Evolutionary conservation across 2,329 filamentous ascomycete genomes (phyloP), one percentile per base, ranked within the genome.

Genomic region (Hypocrella siamensis): DNA sequence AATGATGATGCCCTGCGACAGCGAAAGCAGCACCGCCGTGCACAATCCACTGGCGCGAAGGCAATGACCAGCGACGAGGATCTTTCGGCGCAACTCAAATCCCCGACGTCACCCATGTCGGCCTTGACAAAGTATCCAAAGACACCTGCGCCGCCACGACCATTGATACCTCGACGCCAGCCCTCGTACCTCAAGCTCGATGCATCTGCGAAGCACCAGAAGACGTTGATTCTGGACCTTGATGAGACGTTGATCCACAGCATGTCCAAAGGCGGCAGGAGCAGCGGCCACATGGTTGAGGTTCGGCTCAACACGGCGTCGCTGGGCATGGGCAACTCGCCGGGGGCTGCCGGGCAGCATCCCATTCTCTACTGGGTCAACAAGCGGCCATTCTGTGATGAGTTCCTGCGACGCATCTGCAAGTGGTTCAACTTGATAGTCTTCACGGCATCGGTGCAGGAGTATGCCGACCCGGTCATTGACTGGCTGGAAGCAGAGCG

Each of bases 311-410:
- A 80, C 51, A 77, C 77, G 35, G 75, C 74, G 38, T 59, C 73
- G 34, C 69, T 83, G 28, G 76, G 73, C 33, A 69, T 72, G 30
- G 75, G 72, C 19, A 35, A 24, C 22, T 75, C 78, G 17, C 69
- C 75, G 42, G 83, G 81, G 6, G 48, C 46, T 16, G 50, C 50
- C 29, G 83, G 85, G 26, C 88, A 93, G 48, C 86, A 98, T 50
- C 90, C 90, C 1, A 96, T 98, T 42, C 60, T 98, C 38, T 98
- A 98, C 61, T 98, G 94, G 63, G 90, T 98, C 31, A 90, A 98
- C 60, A 96, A 98, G 58, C 78, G 90, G 40, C 90, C 90, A 22
- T 79, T 90, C 51, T 98, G 90, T 54, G 90, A 98, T 54, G 88
- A 96, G 44, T 98, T 98, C 49, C 58, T 98, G 48, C 79, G 86